These are phyloP conservation scores for Colletotrichum noveboracense DNA, from an alignment of 2,329 filamentous ascomycete species.

Conservation along the genomic window DNA sequence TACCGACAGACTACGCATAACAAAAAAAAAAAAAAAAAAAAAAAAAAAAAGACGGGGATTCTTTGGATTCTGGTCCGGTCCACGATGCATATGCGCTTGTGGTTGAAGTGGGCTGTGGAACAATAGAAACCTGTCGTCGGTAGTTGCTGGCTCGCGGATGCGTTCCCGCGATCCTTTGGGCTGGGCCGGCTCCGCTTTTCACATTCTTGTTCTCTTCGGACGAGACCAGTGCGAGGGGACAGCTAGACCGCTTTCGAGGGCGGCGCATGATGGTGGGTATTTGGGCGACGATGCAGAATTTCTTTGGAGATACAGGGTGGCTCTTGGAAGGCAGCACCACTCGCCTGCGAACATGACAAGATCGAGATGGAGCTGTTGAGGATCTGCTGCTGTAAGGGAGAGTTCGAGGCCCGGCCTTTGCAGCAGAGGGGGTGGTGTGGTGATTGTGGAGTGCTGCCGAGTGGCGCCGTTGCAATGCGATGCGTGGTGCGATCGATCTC, in stretches of 20 bases:
- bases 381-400: neutral
- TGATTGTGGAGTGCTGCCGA: neutral
- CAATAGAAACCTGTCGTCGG: neutral
- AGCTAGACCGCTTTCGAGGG: neutral
- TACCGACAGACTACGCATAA: neutral
- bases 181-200: neutral
- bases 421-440: neutral
- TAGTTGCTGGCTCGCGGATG: constrained; percentile 9
- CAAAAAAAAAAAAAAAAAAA: neutral
- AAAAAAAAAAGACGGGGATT: neutral
- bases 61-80: neutral
- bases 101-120: neutral
- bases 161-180: constrained; percentile 1
- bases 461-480: constrained; percentile 1
- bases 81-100: neutral
- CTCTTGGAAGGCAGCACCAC: neutral
- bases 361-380: neutral
- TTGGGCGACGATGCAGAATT: neutral
- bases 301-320: neutral
- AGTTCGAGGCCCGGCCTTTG: neutral
- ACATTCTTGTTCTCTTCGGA: neutral
- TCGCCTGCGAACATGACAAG: neutral
- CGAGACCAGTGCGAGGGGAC: neutral
- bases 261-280: neutral
- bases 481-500: constrained; percentile 1